These are phyloP conservation scores for Phialophora expanda DNA, from an alignment of 2,329 filamentous ascomycete species.

Conservation along the genomic window DNA sequence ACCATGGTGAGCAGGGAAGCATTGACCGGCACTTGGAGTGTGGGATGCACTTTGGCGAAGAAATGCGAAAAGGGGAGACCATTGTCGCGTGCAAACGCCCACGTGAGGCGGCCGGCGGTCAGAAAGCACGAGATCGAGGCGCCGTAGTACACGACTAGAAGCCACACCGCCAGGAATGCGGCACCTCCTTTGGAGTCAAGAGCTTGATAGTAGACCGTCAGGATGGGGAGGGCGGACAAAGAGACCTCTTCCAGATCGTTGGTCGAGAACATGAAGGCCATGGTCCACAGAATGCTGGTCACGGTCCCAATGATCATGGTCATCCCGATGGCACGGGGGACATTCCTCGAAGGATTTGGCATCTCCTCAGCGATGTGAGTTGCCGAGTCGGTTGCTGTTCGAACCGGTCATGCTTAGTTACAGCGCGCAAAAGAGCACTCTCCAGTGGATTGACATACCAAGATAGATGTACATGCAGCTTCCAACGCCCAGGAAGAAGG, in stretches of 20 bases:
- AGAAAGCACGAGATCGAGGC: conserved; percentile 56
- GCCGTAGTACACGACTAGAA: conserved; percentile 50
- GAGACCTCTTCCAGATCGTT: conserved; percentile 35
- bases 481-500: conserved; percentile 49
- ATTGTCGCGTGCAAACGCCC: conserved; percentile 59
- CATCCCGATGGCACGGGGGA: conserved; percentile 38
- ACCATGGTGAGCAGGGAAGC: conserved; percentile 45
- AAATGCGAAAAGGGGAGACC: conserved; percentile 53
- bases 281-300: conserved; percentile 34
- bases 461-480: conserved; percentile 42
- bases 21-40: conserved; percentile 46
- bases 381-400: conserved; percentile 37
- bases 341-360: conserved; percentile 34
- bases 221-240: conserved; percentile 35
- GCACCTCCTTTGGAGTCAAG: conserved; percentile 28
- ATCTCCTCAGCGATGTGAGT: conserved; percentile 41
- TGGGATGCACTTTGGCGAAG: conserved; percentile 45
- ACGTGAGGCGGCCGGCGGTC: conserved; percentile 58
- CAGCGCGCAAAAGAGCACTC: no score
- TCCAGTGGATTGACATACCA: not conserved
- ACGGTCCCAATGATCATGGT: conserved; percentile 37
- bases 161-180: conserved; percentile 35
- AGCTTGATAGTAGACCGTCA: conserved; percentile 37
- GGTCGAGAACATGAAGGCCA: conserved; percentile 38
- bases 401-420: no score